Evolutionary conservation across 805 yeast species (phyloP), one percentile per base, ranked within the genome.

Genomic region (Ogataea neopini): DNA sequence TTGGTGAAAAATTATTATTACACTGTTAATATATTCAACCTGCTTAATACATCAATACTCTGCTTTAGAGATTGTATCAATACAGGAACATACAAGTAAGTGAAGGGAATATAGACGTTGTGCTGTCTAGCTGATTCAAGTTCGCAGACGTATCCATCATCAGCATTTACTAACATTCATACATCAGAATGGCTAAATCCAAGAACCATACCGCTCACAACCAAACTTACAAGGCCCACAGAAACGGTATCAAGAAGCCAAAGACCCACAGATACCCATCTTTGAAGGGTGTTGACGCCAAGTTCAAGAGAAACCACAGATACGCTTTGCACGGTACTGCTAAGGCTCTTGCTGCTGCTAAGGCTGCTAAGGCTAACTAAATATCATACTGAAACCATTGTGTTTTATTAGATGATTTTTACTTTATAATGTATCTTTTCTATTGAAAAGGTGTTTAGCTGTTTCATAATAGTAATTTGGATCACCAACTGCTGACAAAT

Each of bases 141-240:
- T 10, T 8, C 7, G 28, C 9, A 25, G 10, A 10, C 28, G 28
- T 8, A 25, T 10, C 28, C 28, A 25, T 4, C 20, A 14, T 32
- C 7, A 9, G 17, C 19, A 28, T 34, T 18, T 43, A 40, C 44
- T 41, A 40, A 39, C 47, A 40, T 18, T 36, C 42, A 34, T 3
- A 3, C 10, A 17, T 69, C 71, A 75, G 68, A 79, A 92, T 94
- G 99, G 75, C 99, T 77, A 94, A 94, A 83, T 92, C 98, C 66
- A 94, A 94, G 97, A 94, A 94, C 81, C 98, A 94, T 77, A 94
- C 99, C 79, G 91, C 90, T 80, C 99, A 94, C 81, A 94, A 94
- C 95, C 98, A 92, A 81, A 88, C 86, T 90, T 87, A 79, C 76
- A 94, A 94, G 95, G 98, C 98, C 72, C 99, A 94, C 97, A 91